phyloP scores from a whole-genome alignment of 306 rosid species.

The Medicago arabica region DNA sequence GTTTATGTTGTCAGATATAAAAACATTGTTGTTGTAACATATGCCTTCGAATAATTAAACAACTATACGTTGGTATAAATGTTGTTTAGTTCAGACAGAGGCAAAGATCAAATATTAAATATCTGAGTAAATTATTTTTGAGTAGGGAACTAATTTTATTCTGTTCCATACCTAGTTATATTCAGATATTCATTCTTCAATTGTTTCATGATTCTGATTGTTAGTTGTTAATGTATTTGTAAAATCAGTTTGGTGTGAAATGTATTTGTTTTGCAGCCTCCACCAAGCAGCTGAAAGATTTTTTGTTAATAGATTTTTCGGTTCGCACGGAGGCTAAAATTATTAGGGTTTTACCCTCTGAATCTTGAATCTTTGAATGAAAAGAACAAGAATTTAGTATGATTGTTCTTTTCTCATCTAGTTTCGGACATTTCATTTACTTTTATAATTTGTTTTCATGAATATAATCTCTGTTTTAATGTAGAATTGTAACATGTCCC shows the following conservation, averaged over 20 bases:
- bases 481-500: no score
- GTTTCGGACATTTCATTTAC: slow-evolving; percentile 7
- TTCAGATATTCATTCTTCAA: slow-evolving; percentile 38
- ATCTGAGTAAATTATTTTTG: slow-evolving; percentile 29
- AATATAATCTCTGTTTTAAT: no score
- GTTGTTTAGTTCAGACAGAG: slow-evolving; percentile 46
- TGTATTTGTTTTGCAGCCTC: slow-evolving; percentile 8
- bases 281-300: slow-evolving; percentile 40
- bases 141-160: slow-evolving; percentile 11
- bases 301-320: slow-evolving; percentile 19
- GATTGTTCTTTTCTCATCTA: slow-evolving; percentile 41
- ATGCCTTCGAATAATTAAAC: slow-evolving; percentile 44
- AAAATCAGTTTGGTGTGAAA: no score
- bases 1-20: no score
- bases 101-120: slow-evolving; percentile 32
- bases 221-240: no score
- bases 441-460: no score
- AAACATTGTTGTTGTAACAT: no score
- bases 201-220: neutral
- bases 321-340: slow-evolving; percentile 46
- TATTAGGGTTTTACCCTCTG: neutral
- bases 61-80: neutral
- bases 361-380: slow-evolving; percentile 11
- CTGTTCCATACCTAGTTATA: slow-evolving; percentile 35
- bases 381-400: neutral